A percentile compares a stretch with the other conserved stretches of the same genome.
These are phyloP conservation scores for Nyctanthes arbortristis DNA, from an alignment of 257 asterid species.

Conservation along the genomic window DNA sequence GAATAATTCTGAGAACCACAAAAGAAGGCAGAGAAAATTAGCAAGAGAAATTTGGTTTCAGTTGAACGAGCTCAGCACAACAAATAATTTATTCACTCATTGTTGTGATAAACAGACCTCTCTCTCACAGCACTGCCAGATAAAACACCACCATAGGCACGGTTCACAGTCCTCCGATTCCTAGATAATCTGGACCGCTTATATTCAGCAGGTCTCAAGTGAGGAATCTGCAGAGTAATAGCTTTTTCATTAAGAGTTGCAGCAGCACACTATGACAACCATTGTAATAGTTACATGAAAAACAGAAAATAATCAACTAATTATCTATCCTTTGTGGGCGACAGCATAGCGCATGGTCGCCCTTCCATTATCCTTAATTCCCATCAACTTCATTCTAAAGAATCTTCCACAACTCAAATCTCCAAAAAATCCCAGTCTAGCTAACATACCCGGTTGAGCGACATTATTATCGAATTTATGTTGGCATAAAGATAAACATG, in stretches of 20 bases:
- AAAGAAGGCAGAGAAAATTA: neutral
- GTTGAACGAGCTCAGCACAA: neutral
- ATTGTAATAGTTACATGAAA: neutral
- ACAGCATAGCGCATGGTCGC: too few species aligned
- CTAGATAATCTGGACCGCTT: constrained; percentile 42
- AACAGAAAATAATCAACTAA: neutral
- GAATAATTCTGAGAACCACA: constrained; percentile 34
- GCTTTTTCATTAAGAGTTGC: neutral
- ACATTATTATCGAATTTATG: too few species aligned
- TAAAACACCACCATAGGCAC: constrained; percentile 43
- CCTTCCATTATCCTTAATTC: too few species aligned
- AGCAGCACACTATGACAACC: neutral
- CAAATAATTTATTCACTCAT: neutral
- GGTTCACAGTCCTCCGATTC: constrained; percentile 42
- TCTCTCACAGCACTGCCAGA: constrained; percentile 45
- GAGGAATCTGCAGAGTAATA: constrained; percentile 35
- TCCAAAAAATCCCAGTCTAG: too few species aligned
- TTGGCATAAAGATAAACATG: too few species aligned
- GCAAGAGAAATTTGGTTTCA: too few species aligned
- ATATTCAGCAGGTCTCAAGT: constrained; percentile 44
- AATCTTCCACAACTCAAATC: too few species aligned
- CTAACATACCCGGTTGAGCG: too few species aligned
- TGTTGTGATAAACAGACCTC: constrained; percentile 31
- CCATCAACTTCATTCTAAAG: too few species aligned
- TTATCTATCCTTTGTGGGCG: neutral